These are phyloP conservation scores for Ceratocystis alfenasii DNA, from an alignment of 2,329 filamentous ascomycete genomes.

Conservation along the genomic window DNA sequence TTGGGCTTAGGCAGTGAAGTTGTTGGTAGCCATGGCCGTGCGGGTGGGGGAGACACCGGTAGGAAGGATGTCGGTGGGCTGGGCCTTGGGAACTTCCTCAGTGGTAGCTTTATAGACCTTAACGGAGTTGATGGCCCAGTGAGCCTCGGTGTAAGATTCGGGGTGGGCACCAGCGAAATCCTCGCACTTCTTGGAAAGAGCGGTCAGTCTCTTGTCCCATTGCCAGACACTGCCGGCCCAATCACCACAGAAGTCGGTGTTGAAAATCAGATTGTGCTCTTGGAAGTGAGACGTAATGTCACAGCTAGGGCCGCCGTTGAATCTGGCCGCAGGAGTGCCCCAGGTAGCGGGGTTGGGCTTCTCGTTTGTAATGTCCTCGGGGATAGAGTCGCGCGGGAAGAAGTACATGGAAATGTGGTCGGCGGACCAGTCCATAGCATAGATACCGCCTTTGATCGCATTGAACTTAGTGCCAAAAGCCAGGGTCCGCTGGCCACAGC, in stretches of 20 bases:
- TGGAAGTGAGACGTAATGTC: slow-evolving; percentile 59
- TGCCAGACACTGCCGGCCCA: slow-evolving; percentile 41
- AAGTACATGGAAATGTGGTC: slow-evolving; percentile 66
- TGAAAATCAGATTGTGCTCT: slow-evolving; percentile 63
- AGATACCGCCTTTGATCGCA: slow-evolving; percentile 53
- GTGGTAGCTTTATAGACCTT: slow-evolving; percentile 40
- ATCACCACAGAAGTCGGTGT: slow-evolving; percentile 57
- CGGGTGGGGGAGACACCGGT: too few species aligned
- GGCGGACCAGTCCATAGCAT: slow-evolving; percentile 65
- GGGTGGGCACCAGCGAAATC: slow-evolving; percentile 53
- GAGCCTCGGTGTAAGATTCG: slow-evolving; percentile 55
- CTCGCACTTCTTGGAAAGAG: slow-evolving; percentile 53
- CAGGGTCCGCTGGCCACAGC: slow-evolving; percentile 46
- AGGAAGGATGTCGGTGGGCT: too few species aligned
- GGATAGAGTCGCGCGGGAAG: slow-evolving; percentile 57
- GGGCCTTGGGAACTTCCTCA: too few species aligned
- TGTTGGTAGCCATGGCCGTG: too few species aligned
- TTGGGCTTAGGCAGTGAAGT: too few species aligned
- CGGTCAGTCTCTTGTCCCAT: slow-evolving; percentile 44
- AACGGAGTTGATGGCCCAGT: slow-evolving; percentile 64
- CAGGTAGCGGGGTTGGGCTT: slow-evolving; percentile 54
- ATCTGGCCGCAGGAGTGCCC: slow-evolving; percentile 56
- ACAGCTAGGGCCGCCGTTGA: slow-evolving; percentile 54
- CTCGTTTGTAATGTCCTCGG: slow-evolving; percentile 47
- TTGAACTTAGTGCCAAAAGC: slow-evolving; percentile 62